phyloP scores from a whole-genome alignment of 768 basidiomycete species.

The Aureoboletus auriporus region DNA sequence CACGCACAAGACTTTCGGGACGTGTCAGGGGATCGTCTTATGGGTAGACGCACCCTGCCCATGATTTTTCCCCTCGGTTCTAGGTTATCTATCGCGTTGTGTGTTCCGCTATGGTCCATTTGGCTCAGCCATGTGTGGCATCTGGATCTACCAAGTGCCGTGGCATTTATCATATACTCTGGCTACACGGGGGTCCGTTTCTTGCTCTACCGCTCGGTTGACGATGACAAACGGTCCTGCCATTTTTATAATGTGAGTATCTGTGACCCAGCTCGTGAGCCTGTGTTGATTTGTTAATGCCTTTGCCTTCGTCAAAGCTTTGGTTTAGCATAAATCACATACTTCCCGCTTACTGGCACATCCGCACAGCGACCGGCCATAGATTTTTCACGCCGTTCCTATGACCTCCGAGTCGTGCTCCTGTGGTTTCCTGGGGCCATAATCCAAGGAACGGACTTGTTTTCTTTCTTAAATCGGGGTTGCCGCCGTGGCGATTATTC shows the following conservation, averaged over 20 bases:
- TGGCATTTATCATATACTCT: conserved; percentile 16
- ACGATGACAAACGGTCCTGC: conserved; percentile 21
- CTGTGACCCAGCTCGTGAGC: not conserved
- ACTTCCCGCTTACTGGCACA: conserved; percentile 14
- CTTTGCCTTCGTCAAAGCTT: not conserved
- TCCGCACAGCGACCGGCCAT: not conserved
- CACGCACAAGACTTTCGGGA: conserved; percentile 34
- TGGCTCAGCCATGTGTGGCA: conserved; percentile 18
- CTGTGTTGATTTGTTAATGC: no score
- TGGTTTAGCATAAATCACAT: conserved; percentile 14
- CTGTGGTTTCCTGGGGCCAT: not conserved
- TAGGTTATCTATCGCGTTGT: conserved; percentile 14
- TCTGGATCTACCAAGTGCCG: conserved; percentile 9
- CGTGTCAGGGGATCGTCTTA: conserved; percentile 33
- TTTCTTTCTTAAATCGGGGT: not conserved
- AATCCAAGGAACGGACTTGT: not conserved
- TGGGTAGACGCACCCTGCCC: conserved; percentile 37
- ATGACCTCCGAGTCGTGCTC: not conserved
- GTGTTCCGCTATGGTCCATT: conserved; percentile 24
- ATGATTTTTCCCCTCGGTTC: conserved; percentile 32
- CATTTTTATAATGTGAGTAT: conserved; percentile 20
- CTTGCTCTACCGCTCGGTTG: conserved; percentile 12
- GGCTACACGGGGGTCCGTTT: conserved; percentile 17
- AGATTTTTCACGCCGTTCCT: not conserved
- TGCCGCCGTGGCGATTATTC: no score